Conservation (phyloP, 345 rosid species). For the Trapa incisa region DNA sequence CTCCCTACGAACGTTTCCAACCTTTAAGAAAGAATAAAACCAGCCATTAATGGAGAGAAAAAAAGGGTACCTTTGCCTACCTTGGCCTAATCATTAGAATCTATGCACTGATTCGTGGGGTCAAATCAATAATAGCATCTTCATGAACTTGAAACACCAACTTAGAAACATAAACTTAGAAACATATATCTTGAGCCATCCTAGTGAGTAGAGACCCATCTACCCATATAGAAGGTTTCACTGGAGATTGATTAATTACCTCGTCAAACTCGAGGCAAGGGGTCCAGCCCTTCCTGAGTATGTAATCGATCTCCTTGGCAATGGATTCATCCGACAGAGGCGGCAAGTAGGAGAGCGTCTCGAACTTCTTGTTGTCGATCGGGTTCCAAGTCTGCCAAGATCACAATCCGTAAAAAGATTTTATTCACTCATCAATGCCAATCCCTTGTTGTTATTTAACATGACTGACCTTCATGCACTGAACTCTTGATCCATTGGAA, state of each 20-base stretch:
- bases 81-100: too few species aligned
- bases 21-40: slow-evolving; percentile 11
- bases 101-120: too few species aligned
- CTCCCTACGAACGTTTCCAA: slow-evolving; percentile 30
- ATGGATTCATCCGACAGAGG: slow-evolving; percentile 40
- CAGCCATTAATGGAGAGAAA: background rate
- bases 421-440: too few species aligned
- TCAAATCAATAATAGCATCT: background rate
- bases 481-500: slow-evolving; percentile 38
- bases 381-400: slow-evolving; percentile 55
- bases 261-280: slow-evolving; percentile 66
- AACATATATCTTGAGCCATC: background rate
- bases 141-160: background rate
- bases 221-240: background rate
- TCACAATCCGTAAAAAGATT: too few species aligned
- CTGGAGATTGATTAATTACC: slow-evolving; percentile 16
- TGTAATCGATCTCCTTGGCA: slow-evolving; percentile 51
- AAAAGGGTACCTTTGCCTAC: background rate
- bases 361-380: slow-evolving; percentile 43
- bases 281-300: slow-evolving; percentile 52
- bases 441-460: background rate
- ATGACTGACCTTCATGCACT: slow-evolving; percentile 47
- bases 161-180: background rate
- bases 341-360: slow-evolving; percentile 46
- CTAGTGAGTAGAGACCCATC: background rate